phyloP scores from a whole-genome alignment of 768 basidiomycete genomes.

The Tulasnella sp. region DNA sequence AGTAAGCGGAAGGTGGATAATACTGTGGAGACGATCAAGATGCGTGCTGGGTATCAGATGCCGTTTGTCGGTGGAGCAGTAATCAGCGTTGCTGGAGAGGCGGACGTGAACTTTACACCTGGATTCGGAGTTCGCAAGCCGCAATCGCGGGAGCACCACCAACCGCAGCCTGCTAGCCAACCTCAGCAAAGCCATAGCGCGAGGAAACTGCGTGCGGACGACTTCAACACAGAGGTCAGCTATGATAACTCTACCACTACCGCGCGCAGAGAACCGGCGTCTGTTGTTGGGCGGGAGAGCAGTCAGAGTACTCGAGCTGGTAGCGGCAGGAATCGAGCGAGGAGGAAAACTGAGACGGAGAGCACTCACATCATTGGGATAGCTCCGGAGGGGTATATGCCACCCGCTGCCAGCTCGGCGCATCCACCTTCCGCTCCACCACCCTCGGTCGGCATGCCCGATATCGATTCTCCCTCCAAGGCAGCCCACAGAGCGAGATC shows the following conservation, averaged over 20 bases:
- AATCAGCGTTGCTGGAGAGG: not conserved
- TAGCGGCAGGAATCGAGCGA: too few relatives aligned
- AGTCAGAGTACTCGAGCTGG: not conserved
- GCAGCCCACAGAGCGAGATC: not conserved
- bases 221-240: not conserved
- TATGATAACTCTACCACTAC: not conserved
- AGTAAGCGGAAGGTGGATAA: conserved; percentile 3
- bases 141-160: too few relatives aligned
- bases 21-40: not conserved
- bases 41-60: conserved; percentile 3
- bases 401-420: not conserved
- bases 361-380: not conserved
- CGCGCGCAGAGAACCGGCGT: not conserved
- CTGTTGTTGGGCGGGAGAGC: not conserved
- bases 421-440: not conserved
- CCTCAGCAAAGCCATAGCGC: not conserved
- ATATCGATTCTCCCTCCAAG: not conserved
- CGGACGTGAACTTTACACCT: not conserved
- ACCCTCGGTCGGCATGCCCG: not conserved
- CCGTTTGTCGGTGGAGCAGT: not conserved
- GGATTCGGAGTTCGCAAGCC: too few relatives aligned
- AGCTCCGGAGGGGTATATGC: not conserved
- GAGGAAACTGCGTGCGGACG: not conserved
- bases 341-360: too few relatives aligned
- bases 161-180: not conserved